Percentiles rank a stretch among this genome's conserved stretches.
phyloP scores from a whole-genome alignment of 192 early-diverging fungal species.

The Coemansia sp. region DNA sequence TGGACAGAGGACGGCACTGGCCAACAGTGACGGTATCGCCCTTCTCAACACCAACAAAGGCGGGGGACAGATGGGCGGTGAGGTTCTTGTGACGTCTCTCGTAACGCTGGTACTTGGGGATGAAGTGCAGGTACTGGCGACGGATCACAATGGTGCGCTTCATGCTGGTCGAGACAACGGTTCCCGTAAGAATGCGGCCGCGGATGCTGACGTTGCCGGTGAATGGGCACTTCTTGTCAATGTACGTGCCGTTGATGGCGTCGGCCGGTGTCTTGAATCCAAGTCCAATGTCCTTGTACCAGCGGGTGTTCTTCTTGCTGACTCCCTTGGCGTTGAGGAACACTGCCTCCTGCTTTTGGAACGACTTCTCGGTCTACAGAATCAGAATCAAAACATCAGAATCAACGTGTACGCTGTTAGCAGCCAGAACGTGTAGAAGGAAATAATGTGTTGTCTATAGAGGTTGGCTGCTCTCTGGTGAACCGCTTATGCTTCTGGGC shows the following conservation, averaged over 20 bases:
- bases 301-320: constrained; percentile 73
- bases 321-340: constrained; percentile 86
- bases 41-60: constrained; percentile 84
- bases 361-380: constrained; percentile 89
- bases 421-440: too few relatives aligned
- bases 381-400: too few relatives aligned
- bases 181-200: constrained; percentile 94
- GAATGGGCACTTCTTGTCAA: constrained; percentile 99
- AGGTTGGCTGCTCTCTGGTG: too few relatives aligned
- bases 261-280: constrained; percentile 99
- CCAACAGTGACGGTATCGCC: constrained; percentile 97
- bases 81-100: constrained; percentile 99
- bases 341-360: constrained; percentile 93
- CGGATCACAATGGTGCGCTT: constrained; percentile 98
- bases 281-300: constrained; percentile 98
- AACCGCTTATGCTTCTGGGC: too few relatives aligned
- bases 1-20: constrained; percentile 98
- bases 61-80: constrained; percentile 91
- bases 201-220: constrained; percentile 94
- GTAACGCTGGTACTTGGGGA: constrained; percentile 99
- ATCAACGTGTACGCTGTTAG: too few relatives aligned
- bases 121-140: constrained; percentile 99
- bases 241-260: constrained; percentile 95
- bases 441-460: too few relatives aligned
- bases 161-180: constrained; percentile 95